Conservation (phyloP, 2,329 filamentous ascomycete genomes). For the Metarhizium rileyi region DNA sequence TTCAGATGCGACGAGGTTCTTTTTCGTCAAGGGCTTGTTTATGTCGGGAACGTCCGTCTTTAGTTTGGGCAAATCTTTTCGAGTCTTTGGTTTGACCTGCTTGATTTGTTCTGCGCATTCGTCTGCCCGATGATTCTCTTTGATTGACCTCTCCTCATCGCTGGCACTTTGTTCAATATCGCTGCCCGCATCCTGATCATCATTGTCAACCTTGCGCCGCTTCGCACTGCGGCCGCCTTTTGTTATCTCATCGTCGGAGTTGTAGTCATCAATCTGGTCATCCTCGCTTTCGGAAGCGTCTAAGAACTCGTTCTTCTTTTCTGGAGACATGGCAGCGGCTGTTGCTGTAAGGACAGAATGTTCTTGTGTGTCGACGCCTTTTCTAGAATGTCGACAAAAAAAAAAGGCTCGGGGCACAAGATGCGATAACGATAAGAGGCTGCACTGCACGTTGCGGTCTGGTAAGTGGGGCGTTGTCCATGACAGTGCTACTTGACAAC, state of each 20-base stretch:
- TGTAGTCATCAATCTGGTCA: constrained; percentile 48
- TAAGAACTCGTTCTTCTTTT: constrained; percentile 65
- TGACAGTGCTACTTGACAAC: too few relatives aligned
- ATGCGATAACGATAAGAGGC: neutral
- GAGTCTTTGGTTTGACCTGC: constrained; percentile 11
- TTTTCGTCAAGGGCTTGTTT: constrained; percentile 49
- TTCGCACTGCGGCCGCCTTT: constrained; percentile 56
- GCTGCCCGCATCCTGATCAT: constrained; percentile 26
- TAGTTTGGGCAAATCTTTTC: constrained; percentile 16
- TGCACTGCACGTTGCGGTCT: neutral
- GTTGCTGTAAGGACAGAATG: neutral
- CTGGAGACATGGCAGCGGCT: constrained; percentile 44
- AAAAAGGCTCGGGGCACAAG: constrained; percentile 1
- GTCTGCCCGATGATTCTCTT: neutral
- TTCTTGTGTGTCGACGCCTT: neutral
- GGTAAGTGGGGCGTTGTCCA: neutral
- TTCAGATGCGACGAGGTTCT: constrained; percentile 57
- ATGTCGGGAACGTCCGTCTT: constrained; percentile 34
- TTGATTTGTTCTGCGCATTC: constrained; percentile 13
- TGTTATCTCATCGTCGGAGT: constrained; percentile 60
- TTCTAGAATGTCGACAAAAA: neutral
- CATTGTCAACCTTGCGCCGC: constrained; percentile 47
- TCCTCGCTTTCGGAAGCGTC: constrained; percentile 50
- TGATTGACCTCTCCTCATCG: constrained; percentile 12
- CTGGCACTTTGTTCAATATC: constrained; percentile 24